Evolutionary conservation across 164 flowering plant genomes (phyloP), one percentile per base, ranked within the genome.

Genomic region (Tinospora cordifolia): DNA sequence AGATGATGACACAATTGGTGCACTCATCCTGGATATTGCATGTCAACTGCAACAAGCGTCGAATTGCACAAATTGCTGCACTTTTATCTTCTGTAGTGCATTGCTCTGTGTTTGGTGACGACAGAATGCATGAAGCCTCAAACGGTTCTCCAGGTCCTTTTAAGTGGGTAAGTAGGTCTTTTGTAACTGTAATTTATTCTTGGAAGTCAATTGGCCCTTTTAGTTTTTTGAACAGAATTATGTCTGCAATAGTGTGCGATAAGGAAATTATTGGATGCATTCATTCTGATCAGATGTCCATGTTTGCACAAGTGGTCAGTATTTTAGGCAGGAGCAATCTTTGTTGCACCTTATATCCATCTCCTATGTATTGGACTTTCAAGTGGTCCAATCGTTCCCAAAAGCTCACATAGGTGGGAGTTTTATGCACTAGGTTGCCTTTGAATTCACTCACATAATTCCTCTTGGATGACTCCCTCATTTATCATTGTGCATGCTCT

Each of bases 61-160:
- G 95, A 78, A 86, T 94, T 81, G 97, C 97, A 63, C 85, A 89
- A 22, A 89, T 92, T 82, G 96, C 99, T 70, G 97, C 95, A 17
- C 96, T 94, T 75, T 66, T 92, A 66, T 94, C 99, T 59, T 87
- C 93, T 69, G 87, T 94, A 39, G 77, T 90, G 83, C 93, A 92
- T 81, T 51, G 78, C 46, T 86, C 89, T 22, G 66, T 90, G 69
- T 92, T 94, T 69, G 39, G 79, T 72, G 82, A 87, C 66, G 85
- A 73, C 75, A 58, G 68, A 49, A 89, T 94, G 96, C 99, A 94
- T 82, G 79, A 73, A 39, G 72, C 66, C 68, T 63, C n/a, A 38
- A 80, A 81, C 27, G 54, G 72, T 71, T 77, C 46, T 66, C 75
- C 83, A 74, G 97, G 99, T 65, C 97, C 99, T 67, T 75, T 92